Conservation (phyloP, 805 yeast species). For the Lipomyces japonicus region DNA sequence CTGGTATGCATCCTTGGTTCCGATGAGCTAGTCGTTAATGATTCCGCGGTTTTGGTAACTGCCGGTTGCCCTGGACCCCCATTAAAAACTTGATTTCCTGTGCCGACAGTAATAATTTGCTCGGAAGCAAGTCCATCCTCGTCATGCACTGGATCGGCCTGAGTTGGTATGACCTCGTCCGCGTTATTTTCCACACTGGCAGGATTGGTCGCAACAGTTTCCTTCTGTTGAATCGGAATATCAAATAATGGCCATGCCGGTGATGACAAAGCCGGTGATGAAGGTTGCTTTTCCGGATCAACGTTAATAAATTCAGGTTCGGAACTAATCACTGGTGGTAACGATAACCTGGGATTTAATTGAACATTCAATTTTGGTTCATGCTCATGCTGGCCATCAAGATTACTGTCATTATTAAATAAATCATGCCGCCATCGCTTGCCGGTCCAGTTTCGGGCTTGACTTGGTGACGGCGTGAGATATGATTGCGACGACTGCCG, state of each 20-base stretch:
- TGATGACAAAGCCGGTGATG: slow-evolving; percentile 3
- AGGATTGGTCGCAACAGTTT: neutral
- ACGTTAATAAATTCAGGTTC: slow-evolving; percentile 11
- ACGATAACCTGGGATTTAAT: slow-evolving; percentile 5
- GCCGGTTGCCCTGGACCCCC: neutral
- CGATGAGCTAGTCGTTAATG: too few relatives aligned
- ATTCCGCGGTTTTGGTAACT: neutral
- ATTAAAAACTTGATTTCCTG: neutral
- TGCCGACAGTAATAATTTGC: neutral
- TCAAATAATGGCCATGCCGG: slow-evolving; percentile 2
- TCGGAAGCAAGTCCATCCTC: neutral
- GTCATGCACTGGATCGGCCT: neutral
- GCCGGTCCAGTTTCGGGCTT: neutral
- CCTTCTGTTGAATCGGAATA: neutral
- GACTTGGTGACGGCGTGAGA: neutral
- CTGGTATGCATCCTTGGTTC: too few relatives aligned
- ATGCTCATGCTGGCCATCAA: slow-evolving; percentile 1
- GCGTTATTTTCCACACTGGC: neutral
- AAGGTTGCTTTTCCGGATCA: slow-evolving; percentile 19
- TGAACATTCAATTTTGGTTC: slow-evolving; percentile 3
- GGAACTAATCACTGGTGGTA: slow-evolving; percentile 12
- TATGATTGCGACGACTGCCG: neutral
- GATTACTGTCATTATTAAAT: neutral
- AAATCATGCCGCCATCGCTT: neutral
- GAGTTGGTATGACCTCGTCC: neutral